A percentile compares a stretch with the other conserved stretches of the same genome.
Evolutionary conservation across 2,329 filamentous ascomycete genomes (phyloP).

Genomic region (Nothophaeocryptopus gaeumannii): DNA sequence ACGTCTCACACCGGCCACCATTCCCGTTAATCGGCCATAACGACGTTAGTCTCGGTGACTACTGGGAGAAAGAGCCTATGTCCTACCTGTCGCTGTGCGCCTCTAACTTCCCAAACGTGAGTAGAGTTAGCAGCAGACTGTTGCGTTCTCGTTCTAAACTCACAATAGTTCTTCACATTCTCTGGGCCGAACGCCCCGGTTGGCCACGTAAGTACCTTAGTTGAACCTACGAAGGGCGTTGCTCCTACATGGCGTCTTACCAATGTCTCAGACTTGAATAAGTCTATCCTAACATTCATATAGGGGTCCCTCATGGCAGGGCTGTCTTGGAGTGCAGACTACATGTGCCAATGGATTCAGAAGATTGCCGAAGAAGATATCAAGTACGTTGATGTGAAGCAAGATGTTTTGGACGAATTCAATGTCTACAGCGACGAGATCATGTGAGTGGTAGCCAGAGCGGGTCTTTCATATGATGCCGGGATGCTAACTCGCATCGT

Average conservation of each 20-base stretch:
- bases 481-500: no score
- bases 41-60: conserved; percentile 22
- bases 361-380: conserved; percentile 33
- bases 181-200: conserved; percentile 25
- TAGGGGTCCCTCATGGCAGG: conserved; percentile 29
- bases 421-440: conserved; percentile 33
- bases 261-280: no score
- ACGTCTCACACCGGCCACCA: conserved; percentile 38
- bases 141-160: not conserved
- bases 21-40: conserved; percentile 41
- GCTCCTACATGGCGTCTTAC: no score
- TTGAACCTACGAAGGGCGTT: no score
- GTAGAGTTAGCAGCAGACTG: not conserved
- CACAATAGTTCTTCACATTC: conserved; percentile 31
- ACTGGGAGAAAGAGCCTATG: conserved; percentile 28
- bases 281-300: conserved; percentile 12
- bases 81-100: conserved; percentile 29
- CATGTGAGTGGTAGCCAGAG: conserved; percentile 11
- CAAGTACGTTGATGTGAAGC: conserved; percentile 26
- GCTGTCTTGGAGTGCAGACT: conserved; percentile 28
- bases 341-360: conserved; percentile 31
- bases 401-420: conserved; percentile 31
- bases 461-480: no score
- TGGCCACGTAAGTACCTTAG: conserved; percentile 19
- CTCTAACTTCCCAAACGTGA: conserved; percentile 23